Percentiles rank a stretch among this genome's conserved stretches.
These are phyloP conservation scores for Domatiomyces catenatus DNA, from an alignment of 2,329 filamentous ascomycete species.

Conservation along the genomic window DNA sequence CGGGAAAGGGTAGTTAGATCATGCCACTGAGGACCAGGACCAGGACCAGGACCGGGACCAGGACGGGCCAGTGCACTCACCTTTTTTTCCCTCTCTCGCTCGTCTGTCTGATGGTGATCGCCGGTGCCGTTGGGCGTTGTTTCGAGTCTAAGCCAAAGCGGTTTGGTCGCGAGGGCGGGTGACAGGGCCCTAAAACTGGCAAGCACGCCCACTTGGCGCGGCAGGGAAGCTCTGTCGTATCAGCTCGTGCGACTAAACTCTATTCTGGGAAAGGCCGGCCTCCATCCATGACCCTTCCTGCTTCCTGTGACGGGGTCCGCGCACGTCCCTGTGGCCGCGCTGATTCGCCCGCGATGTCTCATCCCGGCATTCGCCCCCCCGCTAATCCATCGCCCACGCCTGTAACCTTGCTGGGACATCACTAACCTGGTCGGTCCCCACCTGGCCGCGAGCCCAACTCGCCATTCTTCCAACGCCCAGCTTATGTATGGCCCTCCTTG, in stretches of 20 bases:
- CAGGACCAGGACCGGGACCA: too few species aligned
- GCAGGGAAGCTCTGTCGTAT: background rate
- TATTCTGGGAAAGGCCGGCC: background rate
- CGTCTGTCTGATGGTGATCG: constrained; percentile 5
- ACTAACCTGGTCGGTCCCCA: constrained; percentile 1
- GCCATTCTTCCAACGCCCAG: background rate
- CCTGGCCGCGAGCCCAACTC: background rate
- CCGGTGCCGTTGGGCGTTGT: constrained; percentile 17
- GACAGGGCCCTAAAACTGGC: background rate
- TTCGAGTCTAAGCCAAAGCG: constrained; percentile 7
- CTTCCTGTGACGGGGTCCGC: constrained; percentile 1
- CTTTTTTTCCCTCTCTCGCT: background rate
- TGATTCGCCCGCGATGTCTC: constrained; percentile 1
- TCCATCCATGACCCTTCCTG: background rate
- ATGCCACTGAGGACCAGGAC: too few species aligned
- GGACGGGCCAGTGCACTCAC: too few species aligned
- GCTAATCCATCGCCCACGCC: constrained; percentile 1
- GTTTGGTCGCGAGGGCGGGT: background rate
- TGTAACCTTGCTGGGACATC: constrained; percentile 1
- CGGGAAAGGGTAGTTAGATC: background rate
- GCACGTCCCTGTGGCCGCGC: background rate
- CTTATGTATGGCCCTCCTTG: background rate
- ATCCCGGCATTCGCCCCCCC: background rate
- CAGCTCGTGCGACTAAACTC: constrained; percentile 1
- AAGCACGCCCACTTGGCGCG: background rate